Evolutionary conservation across 306 rosid species (phyloP).

Genomic region (Gillenia trifoliata): DNA sequence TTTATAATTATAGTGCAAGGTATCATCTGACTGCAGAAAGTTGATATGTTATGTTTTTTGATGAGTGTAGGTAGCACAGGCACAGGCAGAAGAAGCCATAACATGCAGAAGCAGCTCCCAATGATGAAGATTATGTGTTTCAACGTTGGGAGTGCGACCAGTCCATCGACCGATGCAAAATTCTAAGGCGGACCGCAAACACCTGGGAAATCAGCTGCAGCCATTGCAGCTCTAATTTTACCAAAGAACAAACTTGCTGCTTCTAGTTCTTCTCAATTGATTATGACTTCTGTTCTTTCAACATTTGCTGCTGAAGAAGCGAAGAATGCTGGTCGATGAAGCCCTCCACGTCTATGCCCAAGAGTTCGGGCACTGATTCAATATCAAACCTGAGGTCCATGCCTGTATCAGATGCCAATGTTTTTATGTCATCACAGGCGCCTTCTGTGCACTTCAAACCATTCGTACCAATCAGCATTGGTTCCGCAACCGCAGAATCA

Average conservation of each 20-base stretch:
- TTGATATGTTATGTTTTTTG: conserved; percentile 13
- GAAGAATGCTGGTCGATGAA: conserved; percentile 51
- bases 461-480: conserved; percentile 63
- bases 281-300: conserved; percentile 84
- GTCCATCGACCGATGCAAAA: conserved; percentile 29
- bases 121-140: conserved; percentile 52
- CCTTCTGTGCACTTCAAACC: conserved; percentile 41
- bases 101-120: conserved; percentile 61
- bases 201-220: conserved; percentile 70
- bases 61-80: conserved; percentile 65
- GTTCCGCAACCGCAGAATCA: conserved; percentile 52
- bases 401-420: conserved; percentile 49
- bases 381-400: conserved; percentile 37
- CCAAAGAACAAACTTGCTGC: conserved; percentile 94
- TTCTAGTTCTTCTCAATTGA: conserved; percentile 84
- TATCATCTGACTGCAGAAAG: background rate
- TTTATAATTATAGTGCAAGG: background rate
- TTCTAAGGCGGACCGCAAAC: conserved; percentile 39
- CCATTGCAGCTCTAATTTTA: conserved; percentile 87
- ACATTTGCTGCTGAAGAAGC: conserved; percentile 91
- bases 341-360: conserved; percentile 13
- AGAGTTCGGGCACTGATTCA: conserved; percentile 35
- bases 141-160: conserved; percentile 34
- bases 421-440: conserved; percentile 53
- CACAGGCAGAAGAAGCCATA: conserved; percentile 79